Percentiles rank a stretch among this genome's conserved stretches.
phyloP scores from a whole-genome alignment of 768 basidiomycete genomes.

The Podaxis mareebaensis region DNA sequence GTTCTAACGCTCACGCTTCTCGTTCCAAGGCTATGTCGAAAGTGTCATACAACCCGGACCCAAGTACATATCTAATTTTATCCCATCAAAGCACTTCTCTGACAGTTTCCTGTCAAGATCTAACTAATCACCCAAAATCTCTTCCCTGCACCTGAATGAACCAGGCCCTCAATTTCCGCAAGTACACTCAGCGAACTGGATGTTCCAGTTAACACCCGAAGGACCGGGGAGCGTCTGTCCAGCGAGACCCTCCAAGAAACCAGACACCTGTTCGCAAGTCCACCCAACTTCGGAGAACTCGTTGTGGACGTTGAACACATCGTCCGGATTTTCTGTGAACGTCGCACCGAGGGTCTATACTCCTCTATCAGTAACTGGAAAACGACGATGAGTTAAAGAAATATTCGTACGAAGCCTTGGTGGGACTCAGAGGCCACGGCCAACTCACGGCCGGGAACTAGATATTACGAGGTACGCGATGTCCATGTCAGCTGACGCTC shows the following conservation, averaged over 20 bases:
- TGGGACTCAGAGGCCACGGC: neutral
- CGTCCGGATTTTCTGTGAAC: constrained; percentile 3
- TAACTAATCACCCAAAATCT: too few species aligned
- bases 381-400: neutral
- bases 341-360: neutral
- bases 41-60: too few species aligned
- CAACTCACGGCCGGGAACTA: neutral
- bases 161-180: neutral
- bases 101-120: too few species aligned
- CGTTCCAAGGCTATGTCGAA: neutral
- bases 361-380: neutral
- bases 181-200: constrained; percentile 2
- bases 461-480: too few species aligned
- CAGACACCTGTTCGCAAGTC: neutral
- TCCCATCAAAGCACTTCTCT: too few species aligned
- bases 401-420: neutral
- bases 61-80: too few species aligned
- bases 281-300: neutral
- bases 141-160: too few species aligned
- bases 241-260: constrained; percentile 4
- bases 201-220: constrained; percentile 7
- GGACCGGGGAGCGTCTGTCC: neutral
- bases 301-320: constrained; percentile 7
- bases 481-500: neutral
- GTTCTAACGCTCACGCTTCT: neutral